These are phyloP conservation scores for Psidium friedrichsthalianum DNA, from an alignment of 345 rosid species.

Conservation along the genomic window DNA sequence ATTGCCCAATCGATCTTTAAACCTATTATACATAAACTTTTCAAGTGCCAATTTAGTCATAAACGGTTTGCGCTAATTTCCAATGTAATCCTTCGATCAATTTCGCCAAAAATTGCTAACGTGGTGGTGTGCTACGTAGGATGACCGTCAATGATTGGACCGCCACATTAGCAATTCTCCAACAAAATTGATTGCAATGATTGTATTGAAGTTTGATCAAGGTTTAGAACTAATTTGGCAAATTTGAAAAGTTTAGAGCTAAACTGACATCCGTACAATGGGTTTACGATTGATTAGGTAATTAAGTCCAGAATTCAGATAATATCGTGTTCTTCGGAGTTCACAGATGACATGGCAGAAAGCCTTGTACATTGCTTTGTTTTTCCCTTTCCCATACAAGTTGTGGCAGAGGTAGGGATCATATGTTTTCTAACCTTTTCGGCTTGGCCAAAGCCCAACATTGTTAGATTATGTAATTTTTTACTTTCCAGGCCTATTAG, in stretches of 20 bases:
- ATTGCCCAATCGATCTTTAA: background rate
- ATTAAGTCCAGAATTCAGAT: background rate
- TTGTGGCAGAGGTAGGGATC: background rate
- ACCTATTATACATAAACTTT: background rate
- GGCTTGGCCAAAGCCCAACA: background rate
- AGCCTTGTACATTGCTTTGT: background rate
- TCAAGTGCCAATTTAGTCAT: background rate
- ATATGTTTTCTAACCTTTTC: background rate
- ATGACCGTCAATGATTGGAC: accelerated
- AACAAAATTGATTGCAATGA: background rate
- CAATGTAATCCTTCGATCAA: background rate
- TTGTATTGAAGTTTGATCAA: background rate
- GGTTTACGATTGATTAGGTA: background rate
- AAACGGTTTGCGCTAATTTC: background rate
- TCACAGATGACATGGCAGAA: background rate
- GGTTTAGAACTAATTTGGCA: background rate
- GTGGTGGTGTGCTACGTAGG: accelerated
- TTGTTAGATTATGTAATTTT: no score
- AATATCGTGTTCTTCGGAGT: background rate
- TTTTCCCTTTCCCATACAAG: background rate
- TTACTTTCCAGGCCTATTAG: background rate
- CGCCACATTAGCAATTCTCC: accelerated
- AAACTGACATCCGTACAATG: background rate
- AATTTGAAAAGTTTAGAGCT: background rate
- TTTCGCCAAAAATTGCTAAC: background rate